Percentiles rank a stretch among this genome's conserved stretches.
Conservation (phyloP, 805 yeast genomes). For the Kurtzmaniella cleridarum region DNA sequence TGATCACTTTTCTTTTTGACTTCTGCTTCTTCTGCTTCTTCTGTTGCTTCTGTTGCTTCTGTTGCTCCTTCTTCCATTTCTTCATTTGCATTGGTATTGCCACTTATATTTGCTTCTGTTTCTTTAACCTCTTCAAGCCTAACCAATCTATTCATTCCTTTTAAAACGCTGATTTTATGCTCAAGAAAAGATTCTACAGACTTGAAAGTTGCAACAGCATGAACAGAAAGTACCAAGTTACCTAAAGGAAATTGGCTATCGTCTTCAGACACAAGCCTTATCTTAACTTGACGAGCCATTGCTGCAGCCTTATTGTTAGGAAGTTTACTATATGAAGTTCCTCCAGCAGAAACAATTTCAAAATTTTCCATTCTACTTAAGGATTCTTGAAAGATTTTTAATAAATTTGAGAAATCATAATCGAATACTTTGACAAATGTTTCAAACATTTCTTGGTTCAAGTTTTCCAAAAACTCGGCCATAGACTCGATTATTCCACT, state of each 20-base stretch:
- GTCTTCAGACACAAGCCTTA: constrained; percentile 38
- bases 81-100: constrained; percentile 11
- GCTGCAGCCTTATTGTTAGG: constrained; percentile 43
- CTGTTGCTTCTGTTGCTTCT: constrained; percentile 7
- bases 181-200: constrained; percentile 45
- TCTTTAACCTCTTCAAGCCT: constrained; percentile 7
- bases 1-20: constrained; percentile 4
- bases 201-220: constrained; percentile 57
- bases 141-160: constrained; percentile 7
- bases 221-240: constrained; percentile 43
- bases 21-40: constrained; percentile 9
- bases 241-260: constrained; percentile 18
- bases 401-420: constrained; percentile 15
- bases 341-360: constrained; percentile 51
- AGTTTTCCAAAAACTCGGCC: constrained; percentile 21
- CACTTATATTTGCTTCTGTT: constrained; percentile 10
- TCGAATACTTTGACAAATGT: not conserved
- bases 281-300: constrained; percentile 66
- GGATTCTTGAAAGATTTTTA: constrained; percentile 61
- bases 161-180: constrained; percentile 32
- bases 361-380: constrained; percentile 70
- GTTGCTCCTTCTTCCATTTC: constrained; percentile 7
- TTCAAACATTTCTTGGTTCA: too few relatives aligned
- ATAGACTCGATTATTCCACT: constrained; percentile 57
- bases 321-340: constrained; percentile 9